Conservation (phyloP, 2,329 filamentous ascomycete genomes). For the Monosporascus cannonballus region DNA sequence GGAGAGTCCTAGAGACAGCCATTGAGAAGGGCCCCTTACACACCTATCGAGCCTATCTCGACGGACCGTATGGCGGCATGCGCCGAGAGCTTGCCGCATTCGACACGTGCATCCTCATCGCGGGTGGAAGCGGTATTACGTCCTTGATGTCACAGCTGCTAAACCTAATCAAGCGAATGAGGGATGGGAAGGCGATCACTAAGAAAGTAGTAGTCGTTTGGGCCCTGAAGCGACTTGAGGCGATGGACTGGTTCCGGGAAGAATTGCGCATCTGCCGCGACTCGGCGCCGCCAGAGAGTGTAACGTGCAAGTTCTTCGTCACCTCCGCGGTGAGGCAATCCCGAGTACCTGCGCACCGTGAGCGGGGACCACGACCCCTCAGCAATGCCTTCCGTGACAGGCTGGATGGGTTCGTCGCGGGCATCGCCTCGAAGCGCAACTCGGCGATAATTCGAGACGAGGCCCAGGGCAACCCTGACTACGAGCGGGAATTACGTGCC, state of each 20-base stretch:
- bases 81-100: slow-evolving; percentile 83
- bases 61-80: slow-evolving; percentile 95
- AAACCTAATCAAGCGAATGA: slow-evolving; percentile 93
- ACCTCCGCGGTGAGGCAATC: slow-evolving; percentile 63
- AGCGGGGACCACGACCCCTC: slow-evolving; percentile 53
- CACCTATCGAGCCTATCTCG: slow-evolving; percentile 86
- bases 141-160: slow-evolving; percentile 86
- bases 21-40: slow-evolving; percentile 83
- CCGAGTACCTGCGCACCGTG: slow-evolving; percentile 21
- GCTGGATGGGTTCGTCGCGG: slow-evolving; percentile 80
- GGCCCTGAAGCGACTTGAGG: slow-evolving; percentile 84
- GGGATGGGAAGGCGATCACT: slow-evolving; percentile 88
- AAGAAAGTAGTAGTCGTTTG: slow-evolving; percentile 89
- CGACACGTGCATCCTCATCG: slow-evolving; percentile 87
- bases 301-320: slow-evolving; percentile 92
- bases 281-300: slow-evolving; percentile 77
- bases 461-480: slow-evolving; percentile 70
- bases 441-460: slow-evolving; percentile 78
- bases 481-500: slow-evolving; percentile 69
- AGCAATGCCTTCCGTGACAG: slow-evolving; percentile 78
- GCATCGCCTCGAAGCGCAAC: slow-evolving; percentile 80
- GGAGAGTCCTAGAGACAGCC: slow-evolving; percentile 74
- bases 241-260: slow-evolving; percentile 97
- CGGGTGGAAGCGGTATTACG: slow-evolving; percentile 90
- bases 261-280: slow-evolving; percentile 89